These are phyloP conservation scores for Cyathus striatus DNA, from an alignment of 768 basidiomycete species.

Conservation along the genomic window DNA sequence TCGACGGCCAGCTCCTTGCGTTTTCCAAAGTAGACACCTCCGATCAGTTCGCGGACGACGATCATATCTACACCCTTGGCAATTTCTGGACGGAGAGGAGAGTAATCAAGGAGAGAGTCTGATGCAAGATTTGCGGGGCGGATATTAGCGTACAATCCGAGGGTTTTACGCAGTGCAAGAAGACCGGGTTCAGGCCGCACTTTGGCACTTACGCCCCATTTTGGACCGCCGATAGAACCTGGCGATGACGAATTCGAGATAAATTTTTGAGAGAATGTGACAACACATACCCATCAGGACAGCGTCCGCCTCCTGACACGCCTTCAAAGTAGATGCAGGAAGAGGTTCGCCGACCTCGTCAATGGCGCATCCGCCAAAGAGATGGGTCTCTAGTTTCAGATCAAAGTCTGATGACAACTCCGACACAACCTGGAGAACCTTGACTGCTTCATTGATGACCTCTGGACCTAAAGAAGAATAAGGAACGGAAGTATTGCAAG, in stretches of 20 bases:
- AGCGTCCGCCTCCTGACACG: conserved; percentile 91
- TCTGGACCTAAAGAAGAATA: conserved; percentile 62
- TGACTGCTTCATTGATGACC: conserved; percentile 80
- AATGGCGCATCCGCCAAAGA: conserved; percentile 92
- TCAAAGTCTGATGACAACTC: conserved; percentile 57
- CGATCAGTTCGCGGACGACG: conserved; percentile 93
- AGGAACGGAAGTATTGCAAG: conserved; percentile 1
- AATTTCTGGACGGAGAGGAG: conserved; percentile 83
- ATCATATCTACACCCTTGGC: conserved; percentile 87
- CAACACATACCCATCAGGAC: conserved; percentile 79
- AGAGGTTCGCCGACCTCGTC: conserved; percentile 84
- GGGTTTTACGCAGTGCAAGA: conserved; percentile 80
- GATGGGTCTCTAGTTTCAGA: conserved; percentile 68
- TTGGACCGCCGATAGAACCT: conserved; percentile 99
- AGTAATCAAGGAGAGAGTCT: conserved; percentile 79
- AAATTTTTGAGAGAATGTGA: background rate
- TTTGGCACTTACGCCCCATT: conserved; percentile 89
- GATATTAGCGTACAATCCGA: conserved; percentile 97
- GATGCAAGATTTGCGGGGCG: conserved; percentile 95
- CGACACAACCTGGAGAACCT: conserved; percentile 72
- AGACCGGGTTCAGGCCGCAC: conserved; percentile 93
- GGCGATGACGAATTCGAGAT: conserved; percentile 2
- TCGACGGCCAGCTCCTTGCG: conserved; percentile 80
- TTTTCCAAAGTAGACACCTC: conserved; percentile 92
- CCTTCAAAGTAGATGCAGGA: conserved; percentile 78